These are phyloP conservation scores for Melampsora larici-populina DNA, from an alignment of 1,284 basidiomycete species.

Conservation along the genomic window DNA sequence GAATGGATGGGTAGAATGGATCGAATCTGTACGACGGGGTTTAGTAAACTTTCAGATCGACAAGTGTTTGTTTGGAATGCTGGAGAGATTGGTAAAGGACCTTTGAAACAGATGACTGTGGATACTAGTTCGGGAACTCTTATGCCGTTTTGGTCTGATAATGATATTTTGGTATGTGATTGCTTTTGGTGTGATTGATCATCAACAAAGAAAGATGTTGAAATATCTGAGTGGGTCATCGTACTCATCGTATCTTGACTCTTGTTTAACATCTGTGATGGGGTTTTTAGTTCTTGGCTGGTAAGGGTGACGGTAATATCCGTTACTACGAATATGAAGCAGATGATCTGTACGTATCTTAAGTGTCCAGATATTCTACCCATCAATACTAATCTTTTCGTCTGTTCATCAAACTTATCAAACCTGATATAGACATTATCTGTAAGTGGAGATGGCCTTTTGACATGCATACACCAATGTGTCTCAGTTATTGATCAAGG, in stretches of 20 bases:
- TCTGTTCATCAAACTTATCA: not conserved
- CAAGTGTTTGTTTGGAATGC: constrained; percentile 86
- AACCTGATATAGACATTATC: constrained; percentile 53
- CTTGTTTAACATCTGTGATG: not conserved
- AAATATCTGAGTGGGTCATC: not conserved
- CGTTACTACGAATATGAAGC: constrained; percentile 92
- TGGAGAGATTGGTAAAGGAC: constrained; percentile 62
- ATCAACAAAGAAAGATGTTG: not conserved
- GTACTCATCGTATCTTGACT: too few species aligned
- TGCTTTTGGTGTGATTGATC: not conserved
- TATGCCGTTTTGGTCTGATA: constrained; percentile 95
- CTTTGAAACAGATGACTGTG: constrained; percentile 69
- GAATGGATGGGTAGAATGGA: constrained; percentile 87
- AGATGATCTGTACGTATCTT: constrained; percentile 65
- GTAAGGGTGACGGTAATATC: constrained; percentile 79
- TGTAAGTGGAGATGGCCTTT: constrained; percentile 52
- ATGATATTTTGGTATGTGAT: constrained; percentile 62
- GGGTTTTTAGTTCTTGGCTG: constrained; percentile 76
- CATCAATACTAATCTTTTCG: not conserved
- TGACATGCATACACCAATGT: too few species aligned
- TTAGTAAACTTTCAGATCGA: constrained; percentile 89
- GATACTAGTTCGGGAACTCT: constrained; percentile 88
- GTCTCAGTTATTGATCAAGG: not conserved
- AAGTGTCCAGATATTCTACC: not conserved
- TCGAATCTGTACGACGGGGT: constrained; percentile 86